Base-by-base conservation (phyloP, 2,329 filamentous ascomycete species). In the Atkinsonella hypoxylon region DNA sequence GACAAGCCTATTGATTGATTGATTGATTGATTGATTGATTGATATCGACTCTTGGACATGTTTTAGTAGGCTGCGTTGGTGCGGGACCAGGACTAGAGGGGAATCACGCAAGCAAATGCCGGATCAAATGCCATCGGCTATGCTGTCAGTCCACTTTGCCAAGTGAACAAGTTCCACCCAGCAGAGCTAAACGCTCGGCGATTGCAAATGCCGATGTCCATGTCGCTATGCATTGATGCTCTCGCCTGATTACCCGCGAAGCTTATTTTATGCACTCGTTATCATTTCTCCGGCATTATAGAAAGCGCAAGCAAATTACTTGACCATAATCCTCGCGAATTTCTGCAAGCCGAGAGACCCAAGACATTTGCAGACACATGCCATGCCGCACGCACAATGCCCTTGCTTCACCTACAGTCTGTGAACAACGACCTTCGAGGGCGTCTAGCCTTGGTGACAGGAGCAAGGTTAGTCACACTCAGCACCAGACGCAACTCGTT, bases 381-480 rank as follows among this genome's bases (percentile, higher is more conserved):
- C 11, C 5, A 26, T 26, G 26, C 11, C 20, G 38, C 38, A 15
- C 15, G 17, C 36, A 32, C 11, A 30, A 47, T 51, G 31, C 18
- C 42, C 2, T n/a, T 22, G 13, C 32, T 26, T 11, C 45, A 46
- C 12, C 45, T 53, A 7, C 51, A 38, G 22, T 9, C 44, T 8
- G 51, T 48, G 8, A 20, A 53, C 30, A 53, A 53, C 18, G 30
- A 46, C 8, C 22, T 51, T 4, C 3, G 22, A 15, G 40, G 45
- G 12, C 48, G 51, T 4, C 36, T 53, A 32, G 51, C 45, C 40
- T 22, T 53, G 31, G 51, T 53, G 9, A 53, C 51, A 17, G 51
- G 51, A 30, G 49, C 51, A 17, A 53, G 51, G 51, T 53, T 10
- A 15, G 51, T 52, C 17, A 7, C 20, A 26, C 20, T 4, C 17